Base-by-base conservation (phyloP, 2,329 filamentous ascomycete genomes). In the Myriangium duriaei region DNA sequence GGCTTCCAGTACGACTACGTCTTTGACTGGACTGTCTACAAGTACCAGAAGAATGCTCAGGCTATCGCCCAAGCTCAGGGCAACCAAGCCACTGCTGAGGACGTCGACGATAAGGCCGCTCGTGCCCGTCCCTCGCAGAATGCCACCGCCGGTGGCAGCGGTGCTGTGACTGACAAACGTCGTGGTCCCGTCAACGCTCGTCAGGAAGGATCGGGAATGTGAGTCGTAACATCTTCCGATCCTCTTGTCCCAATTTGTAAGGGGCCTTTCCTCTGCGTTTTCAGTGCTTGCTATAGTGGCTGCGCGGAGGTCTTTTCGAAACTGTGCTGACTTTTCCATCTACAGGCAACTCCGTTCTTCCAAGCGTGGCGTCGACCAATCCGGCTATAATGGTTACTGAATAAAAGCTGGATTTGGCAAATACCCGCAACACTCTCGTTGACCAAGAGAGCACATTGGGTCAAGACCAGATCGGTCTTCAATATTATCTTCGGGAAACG, bases 1-100 rank as follows among this genome's bases (percentile, higher is more conserved):
- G 91, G 88, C 40, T 98, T 96, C 79, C 91, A 98, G 69, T 96
- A 98, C 64, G 91, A 98, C 66, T 96, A 98, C 54, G 91, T 98
- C 53, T 98, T 98, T 56, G 91, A 98, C 68, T 98, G 91, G 91
- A 98, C 91, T 43, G 91, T 96, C 55, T 96, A 95, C 77, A 96
- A 96, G 72, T 95, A 96, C 72, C 87, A 95, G 75, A 95, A 95
- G 79, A 96, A 95, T 54, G 87, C 87, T 39, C 84, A 92, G 67
- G 86, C 86, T 56, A 93, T 93, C 61, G 83, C 84, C 51, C 80
- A 88, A 62, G 82, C 81, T 51, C 78, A 77, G 49, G 78, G 72
- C 50, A 71, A 73, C 52, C 68, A 75, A 55, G 65, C 65, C 42
- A 69, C 73, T 61, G 75, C 73, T 49, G 70, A 74, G 45, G 81